Conservation (phyloP, 345 rosid genomes). For the Physaria fendleri region DNA sequence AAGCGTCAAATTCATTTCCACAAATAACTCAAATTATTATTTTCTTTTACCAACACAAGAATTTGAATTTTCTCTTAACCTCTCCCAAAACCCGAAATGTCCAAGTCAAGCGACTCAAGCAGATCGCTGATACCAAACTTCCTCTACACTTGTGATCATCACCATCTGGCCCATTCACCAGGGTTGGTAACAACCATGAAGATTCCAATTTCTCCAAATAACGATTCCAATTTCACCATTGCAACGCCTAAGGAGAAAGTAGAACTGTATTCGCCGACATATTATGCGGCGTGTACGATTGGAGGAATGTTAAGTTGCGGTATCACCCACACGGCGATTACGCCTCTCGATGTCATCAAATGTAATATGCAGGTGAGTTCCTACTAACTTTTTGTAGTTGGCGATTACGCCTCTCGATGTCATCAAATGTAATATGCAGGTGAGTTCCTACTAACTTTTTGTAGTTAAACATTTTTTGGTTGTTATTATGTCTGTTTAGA, state of each 20-base stretch:
- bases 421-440: slow-evolving; percentile 99
- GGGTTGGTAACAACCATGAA: slow-evolving; percentile 20
- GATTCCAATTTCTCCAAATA: neutral
- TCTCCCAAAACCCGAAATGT: slow-evolving; percentile 37
- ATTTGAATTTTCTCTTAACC: neutral
- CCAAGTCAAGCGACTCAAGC: slow-evolving; percentile 31
- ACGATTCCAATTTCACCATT: slow-evolving; percentile 31
- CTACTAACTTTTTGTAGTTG: neutral
- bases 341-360: slow-evolving; percentile 94
- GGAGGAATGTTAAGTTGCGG: slow-evolving; percentile 81
- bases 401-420: slow-evolving; percentile 91
- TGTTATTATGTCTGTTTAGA: too few relatives aligned
- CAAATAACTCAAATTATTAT: neutral
- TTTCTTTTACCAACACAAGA: neutral
- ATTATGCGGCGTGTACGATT: slow-evolving; percentile 68
- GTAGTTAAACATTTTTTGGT: neutral
- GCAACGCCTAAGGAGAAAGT: slow-evolving; percentile 71
- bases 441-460: slow-evolving; percentile 17
- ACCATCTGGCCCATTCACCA: slow-evolving; percentile 20
- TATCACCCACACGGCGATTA: slow-evolving; percentile 74
- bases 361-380: slow-evolving; percentile 91
- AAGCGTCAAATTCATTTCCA: neutral
- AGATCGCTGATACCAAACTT: slow-evolving; percentile 62
- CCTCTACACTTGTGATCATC: slow-evolving; percentile 45
- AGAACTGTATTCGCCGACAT: slow-evolving; percentile 71